Conservation (phyloP, 176 grass and related monocot genomes). For the Typha latifolia region DNA sequence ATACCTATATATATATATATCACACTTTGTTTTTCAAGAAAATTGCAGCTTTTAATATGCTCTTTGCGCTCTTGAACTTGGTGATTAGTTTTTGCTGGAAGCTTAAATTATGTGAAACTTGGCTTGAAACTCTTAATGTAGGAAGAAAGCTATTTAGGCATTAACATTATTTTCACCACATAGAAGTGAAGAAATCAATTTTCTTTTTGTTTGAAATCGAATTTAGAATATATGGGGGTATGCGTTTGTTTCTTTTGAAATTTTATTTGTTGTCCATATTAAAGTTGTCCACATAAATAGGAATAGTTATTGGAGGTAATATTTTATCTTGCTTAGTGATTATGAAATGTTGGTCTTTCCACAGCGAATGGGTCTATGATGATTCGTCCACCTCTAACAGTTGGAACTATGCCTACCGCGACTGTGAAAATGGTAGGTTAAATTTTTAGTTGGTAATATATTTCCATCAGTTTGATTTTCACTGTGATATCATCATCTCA, state of each 20-base stretch:
- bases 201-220: too few relatives aligned
- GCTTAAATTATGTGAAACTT: too few relatives aligned
- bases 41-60: too few relatives aligned
- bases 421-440: conserved; percentile 55
- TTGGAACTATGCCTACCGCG: conserved; percentile 34
- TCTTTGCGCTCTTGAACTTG: too few relatives aligned
- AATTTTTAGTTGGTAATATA: conserved; percentile 13
- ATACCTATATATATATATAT: too few relatives aligned
- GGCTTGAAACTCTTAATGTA: too few relatives aligned
- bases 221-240: too few relatives aligned
- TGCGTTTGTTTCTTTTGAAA: background rate
- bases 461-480: conserved; percentile 3
- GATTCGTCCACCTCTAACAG: conserved; percentile 34
- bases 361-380: conserved; percentile 48
- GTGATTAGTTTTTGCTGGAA: too few relatives aligned
- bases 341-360: conserved; percentile 14
- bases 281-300: background rate
- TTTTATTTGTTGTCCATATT: background rate
- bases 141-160: too few relatives aligned
- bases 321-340: background rate
- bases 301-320: background rate
- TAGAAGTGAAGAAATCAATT: too few relatives aligned
- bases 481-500: conserved; percentile 6
- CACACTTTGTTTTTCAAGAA: too few relatives aligned
- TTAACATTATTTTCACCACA: too few relatives aligned